Evolutionary conservation across 2,329 filamentous ascomycete genomes (phyloP).

Genomic region (Pseudogymnoascus sp.): DNA sequence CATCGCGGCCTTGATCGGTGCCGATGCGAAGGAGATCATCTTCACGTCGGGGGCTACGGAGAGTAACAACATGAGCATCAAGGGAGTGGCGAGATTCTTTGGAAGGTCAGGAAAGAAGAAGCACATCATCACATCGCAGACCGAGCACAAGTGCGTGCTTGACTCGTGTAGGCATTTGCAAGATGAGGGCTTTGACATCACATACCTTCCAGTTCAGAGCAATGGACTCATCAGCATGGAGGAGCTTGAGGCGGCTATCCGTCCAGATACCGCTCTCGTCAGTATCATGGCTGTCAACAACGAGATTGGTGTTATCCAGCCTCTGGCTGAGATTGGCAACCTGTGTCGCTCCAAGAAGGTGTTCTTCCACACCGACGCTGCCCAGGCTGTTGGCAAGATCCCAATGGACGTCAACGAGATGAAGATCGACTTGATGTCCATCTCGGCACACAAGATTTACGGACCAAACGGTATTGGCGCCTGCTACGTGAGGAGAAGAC

Average conservation of each 20-base stretch:
- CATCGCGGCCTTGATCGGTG: conserved; percentile 80
- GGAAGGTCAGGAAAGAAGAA: conserved; percentile 91
- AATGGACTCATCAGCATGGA: conserved; percentile 81
- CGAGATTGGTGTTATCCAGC: conserved; percentile 98
- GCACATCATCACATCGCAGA: conserved; percentile 95
- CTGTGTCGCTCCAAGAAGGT: conserved; percentile 86
- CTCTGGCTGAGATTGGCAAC: conserved; percentile 84
- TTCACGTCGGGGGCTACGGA: conserved; percentile 98
- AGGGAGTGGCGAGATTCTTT: conserved; percentile 94
- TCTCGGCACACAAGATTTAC: conserved; percentile 97
- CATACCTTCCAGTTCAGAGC: conserved; percentile 84
- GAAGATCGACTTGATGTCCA: conserved; percentile 98
- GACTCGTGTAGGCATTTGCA: conserved; percentile 96
- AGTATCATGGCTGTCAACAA: conserved; percentile 99
- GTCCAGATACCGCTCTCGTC: conserved; percentile 83
- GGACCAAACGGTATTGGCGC: conserved; percentile 95
- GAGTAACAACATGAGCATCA: conserved; percentile 99
- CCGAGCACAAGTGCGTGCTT: conserved; percentile 97
- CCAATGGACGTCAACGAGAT: conserved; percentile 93
- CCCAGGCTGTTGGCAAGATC: conserved; percentile 98
- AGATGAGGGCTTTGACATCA: conserved; percentile 92
- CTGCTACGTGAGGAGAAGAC: conserved; percentile 87
- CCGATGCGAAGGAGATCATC: conserved; percentile 95
- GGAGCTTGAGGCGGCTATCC: conserved; percentile 78
- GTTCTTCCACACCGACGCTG: conserved; percentile 96